Evolutionary conservation across 139 green algal genomes (phyloP), one percentile per base, ranked within the genome.

Genomic region (Klebsormidium nitens): DNA sequence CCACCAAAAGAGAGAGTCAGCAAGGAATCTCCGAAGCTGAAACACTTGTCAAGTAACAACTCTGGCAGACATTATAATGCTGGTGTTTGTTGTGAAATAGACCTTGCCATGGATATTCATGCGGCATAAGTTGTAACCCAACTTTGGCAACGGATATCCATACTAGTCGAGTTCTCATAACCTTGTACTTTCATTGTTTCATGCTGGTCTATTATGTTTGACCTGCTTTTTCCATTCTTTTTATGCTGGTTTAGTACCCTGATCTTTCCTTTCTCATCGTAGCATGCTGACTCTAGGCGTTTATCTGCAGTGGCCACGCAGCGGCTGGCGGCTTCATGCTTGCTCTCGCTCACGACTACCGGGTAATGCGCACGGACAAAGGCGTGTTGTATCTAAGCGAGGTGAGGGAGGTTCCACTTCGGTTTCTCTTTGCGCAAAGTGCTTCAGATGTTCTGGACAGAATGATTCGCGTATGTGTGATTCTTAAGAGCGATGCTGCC

Each of bases 271-370:
- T 29, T n/a, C n/a, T n/a, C n/a, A n/a, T n/a, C n/a, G n/a, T n/a
- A n/a, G n/a, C n/a, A n/a, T n/a, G n/a, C n/a, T n/a, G n/a, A n/a
- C n/a, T n/a, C n/a, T n/a, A n/a, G n/a, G n/a, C n/a, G n/a, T n/a
- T n/a, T n/a, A n/a, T n/a, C n/a, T 50, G 11, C 52, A 61, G 59
- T 59, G 66, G 66, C 8, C 66, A 74, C 62, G 66, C 66, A 5
- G 59, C 59, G n/a, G 66, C 66, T 26, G 66, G 66, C 61, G 66
- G 66, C 23, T 50, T 8, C 8, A 74, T 74, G 66, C 26, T 74
- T 26, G 60, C 66, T 6, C 66, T 74, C 14, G 66, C 66, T 5
- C 66, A 74, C 59, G 66, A 74, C n/a, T 74, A 74, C 66, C 23
- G 56, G 8, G 5, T 78, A 5, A 48, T 74, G 66, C 37, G 39